Evolutionary conservation across 352 stramenopile species (phyloP), one percentile per base, ranked within the genome.

Genomic region (Globisporangium splendens): DNA sequence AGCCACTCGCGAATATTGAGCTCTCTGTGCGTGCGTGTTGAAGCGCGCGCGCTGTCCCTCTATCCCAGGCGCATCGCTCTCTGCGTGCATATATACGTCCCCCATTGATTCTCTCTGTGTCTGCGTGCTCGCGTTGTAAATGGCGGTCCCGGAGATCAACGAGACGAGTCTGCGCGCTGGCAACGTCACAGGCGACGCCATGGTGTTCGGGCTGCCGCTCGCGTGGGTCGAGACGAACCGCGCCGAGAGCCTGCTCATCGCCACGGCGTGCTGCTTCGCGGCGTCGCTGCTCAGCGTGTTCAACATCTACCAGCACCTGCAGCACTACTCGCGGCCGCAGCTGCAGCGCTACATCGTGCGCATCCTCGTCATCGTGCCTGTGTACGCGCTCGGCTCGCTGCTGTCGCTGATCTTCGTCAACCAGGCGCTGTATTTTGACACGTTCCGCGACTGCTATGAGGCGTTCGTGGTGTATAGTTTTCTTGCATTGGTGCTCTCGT

Each of bases 391-490:
- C 42, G 75, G 79, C n/a, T 92, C 82, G 38, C 77, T 91, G 35
- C 59, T 96, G 13, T 91, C 88, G 56, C 74, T 96, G 42, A 73
- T 73, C 35, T 93, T 95, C 59, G 79, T 91, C 43, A 78, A 90
- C 49, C 68, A 89, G 52, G 82, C 84, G 56, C 68, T 94, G 47
- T 92, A 91, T 52, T 89, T 96, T 44, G 85, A 96, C 65, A 92
- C 83, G 15, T 70, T 97, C 28, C 87, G 91, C 46, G 91, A 98
- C 65, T 84, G 87, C 56, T 97, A 97, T 68, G 91, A 98, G 61
- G 91, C 91, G 1, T 97, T 97, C 57, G 91, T 97, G 18, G 85
- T 98, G 31, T 97, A 97, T 65, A 93, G 72, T 28, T 98, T 98
- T 66, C 65, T 97, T 4, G 89, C 90, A 42, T 73, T 97, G 10